Percentiles rank a stretch among this genome's conserved stretches.
phyloP scores from a whole-genome alignment of 768 basidiomycete species.

The Porphyrellus cyaneotinctus region DNA sequence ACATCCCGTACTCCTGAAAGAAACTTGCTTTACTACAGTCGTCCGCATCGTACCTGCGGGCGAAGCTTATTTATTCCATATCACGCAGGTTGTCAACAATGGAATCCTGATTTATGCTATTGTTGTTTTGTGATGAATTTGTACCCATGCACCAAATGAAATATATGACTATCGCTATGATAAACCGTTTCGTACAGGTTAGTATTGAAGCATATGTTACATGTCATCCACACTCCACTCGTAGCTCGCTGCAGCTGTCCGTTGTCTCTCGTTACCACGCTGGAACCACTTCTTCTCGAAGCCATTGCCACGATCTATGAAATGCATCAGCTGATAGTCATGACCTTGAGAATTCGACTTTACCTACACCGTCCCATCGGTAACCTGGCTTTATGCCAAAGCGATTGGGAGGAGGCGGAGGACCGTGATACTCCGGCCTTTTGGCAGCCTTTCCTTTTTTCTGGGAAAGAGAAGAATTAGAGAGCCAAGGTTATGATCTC shows the following conservation, averaged over 20 bases:
- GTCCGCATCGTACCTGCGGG: slow-evolving; percentile 7
- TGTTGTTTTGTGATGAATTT: slow-evolving; percentile 1
- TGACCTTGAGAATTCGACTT: slow-evolving; percentile 20
- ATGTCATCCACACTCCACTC: slow-evolving; percentile 92
- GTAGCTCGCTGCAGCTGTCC: slow-evolving; percentile 69
- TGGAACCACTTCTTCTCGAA: slow-evolving; percentile 95
- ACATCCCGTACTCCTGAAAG: slow-evolving; percentile 5
- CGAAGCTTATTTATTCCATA: slow-evolving; percentile 22
- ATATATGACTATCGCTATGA: neutral
- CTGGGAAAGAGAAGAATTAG: slow-evolving; percentile 35
- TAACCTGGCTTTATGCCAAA: slow-evolving; percentile 95
- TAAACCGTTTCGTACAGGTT: neutral
- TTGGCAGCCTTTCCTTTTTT: slow-evolving; percentile 77
- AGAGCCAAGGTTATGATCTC: neutral
- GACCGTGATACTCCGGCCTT: slow-evolving; percentile 82
- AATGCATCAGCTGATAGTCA: slow-evolving; percentile 3
- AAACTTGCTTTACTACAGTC: slow-evolving; percentile 17
- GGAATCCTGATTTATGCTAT: neutral
- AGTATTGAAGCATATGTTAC: slow-evolving; percentile 40
- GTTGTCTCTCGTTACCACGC: slow-evolving; percentile 67
- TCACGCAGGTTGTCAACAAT: slow-evolving; percentile 2
- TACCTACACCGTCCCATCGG: slow-evolving; percentile 98
- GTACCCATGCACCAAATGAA: neutral
- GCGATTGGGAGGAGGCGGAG: slow-evolving; percentile 88
- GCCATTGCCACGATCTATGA: slow-evolving; percentile 81